phyloP scores from a whole-genome alignment of 176 grass and related monocot species.

The Aegilops umbellulata region DNA sequence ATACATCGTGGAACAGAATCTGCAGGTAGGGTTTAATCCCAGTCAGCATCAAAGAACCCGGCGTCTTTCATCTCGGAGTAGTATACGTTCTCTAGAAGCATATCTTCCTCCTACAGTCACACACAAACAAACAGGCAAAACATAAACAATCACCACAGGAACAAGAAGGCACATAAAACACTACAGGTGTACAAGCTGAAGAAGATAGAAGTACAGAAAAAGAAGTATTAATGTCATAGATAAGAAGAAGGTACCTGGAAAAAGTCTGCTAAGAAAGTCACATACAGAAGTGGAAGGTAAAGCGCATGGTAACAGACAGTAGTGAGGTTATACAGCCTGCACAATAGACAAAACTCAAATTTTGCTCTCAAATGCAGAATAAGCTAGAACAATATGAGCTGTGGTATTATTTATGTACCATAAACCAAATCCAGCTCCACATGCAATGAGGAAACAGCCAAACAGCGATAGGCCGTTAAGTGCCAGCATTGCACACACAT shows the following conservation, averaged over 20 bases:
- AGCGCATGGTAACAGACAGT: slow-evolving; percentile 86
- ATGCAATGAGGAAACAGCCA: slow-evolving; percentile 74
- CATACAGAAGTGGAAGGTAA: slow-evolving; percentile 93
- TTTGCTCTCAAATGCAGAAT: slow-evolving; percentile 24
- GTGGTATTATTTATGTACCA: slow-evolving; percentile 53
- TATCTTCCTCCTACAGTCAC: slow-evolving; percentile 81
- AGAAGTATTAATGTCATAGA: background rate
- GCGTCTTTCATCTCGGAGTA: slow-evolving; percentile 99
- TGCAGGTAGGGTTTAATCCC: slow-evolving; percentile 53
- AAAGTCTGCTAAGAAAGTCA: slow-evolving; percentile 93
- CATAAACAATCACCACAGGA: slow-evolving; percentile 14
- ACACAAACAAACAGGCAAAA: slow-evolving; percentile 19
- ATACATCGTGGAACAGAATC: background rate
- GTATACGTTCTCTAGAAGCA: slow-evolving; percentile 93
- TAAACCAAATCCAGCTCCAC: slow-evolving; percentile 82
- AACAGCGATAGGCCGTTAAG: slow-evolving; percentile 77
- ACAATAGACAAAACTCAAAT: slow-evolving; percentile 17
- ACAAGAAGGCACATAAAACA: background rate
- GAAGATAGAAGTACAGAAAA: background rate
- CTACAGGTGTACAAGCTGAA: background rate
- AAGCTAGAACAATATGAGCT: slow-evolving; percentile 12
- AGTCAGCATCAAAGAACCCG: slow-evolving; percentile 97
- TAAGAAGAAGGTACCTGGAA: slow-evolving; percentile 68
- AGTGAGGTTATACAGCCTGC: slow-evolving; percentile 87
- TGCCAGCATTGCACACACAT: slow-evolving; percentile 81